These are phyloP conservation scores for Taphrina populina DNA, from an alignment of 1,139 yeast species.

Conservation along the genomic window DNA sequence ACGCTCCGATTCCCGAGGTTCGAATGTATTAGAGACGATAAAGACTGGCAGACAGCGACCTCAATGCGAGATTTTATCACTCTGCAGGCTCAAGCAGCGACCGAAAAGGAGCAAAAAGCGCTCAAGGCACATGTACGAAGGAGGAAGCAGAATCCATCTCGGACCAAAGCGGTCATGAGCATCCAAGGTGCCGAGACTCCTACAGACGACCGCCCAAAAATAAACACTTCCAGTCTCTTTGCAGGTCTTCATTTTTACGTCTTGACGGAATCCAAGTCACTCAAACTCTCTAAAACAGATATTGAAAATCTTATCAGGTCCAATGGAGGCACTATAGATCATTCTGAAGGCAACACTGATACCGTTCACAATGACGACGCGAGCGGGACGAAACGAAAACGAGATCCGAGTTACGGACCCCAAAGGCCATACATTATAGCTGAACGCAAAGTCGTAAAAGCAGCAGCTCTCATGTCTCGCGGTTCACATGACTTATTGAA, in stretches of 20 bases:
- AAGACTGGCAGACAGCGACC: constrained; percentile 57
- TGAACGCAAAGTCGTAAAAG: constrained; percentile 53
- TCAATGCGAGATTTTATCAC: constrained; percentile 49
- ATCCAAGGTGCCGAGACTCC: constrained; percentile 15
- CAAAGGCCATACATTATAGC: constrained; percentile 49
- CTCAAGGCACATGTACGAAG: constrained; percentile 30
- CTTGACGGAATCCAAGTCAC: constrained; percentile 41
- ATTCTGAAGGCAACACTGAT: constrained; percentile 38
- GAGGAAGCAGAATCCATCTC: neutral
- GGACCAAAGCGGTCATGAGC: constrained; percentile 10
- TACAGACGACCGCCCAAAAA: neutral
- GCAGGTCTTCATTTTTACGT: constrained; percentile 41
- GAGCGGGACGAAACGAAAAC: neutral
- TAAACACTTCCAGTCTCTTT: constrained; percentile 38
- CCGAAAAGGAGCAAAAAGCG: constrained; percentile 34
- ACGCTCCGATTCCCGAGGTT: constrained; percentile 79
- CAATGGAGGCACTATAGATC: constrained; percentile 43
- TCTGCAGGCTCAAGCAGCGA: constrained; percentile 38
- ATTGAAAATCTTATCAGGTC: constrained; percentile 48
- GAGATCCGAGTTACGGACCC: neutral
- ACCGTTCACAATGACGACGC: neutral
- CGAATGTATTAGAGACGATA: constrained; percentile 66
- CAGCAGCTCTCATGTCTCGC: constrained; percentile 49
- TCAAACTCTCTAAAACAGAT: constrained; percentile 46
- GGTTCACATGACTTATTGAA: constrained; percentile 59